Evolutionary conservation across 768 basidiomycete genomes (phyloP).

Genomic region (Dacryopinax spathularia): DNA sequence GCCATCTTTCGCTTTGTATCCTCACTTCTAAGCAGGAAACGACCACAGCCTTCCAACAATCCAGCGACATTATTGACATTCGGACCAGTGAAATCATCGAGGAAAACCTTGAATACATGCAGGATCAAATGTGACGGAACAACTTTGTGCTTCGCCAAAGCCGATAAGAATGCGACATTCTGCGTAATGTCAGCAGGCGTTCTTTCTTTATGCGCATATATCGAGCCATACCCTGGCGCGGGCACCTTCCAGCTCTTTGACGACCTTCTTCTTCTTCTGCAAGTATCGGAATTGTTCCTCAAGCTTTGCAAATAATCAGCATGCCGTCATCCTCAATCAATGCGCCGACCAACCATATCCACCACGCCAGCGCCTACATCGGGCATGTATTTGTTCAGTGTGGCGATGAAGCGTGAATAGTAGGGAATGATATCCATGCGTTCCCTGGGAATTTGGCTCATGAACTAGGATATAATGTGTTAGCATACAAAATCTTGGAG

Average conservation of each 20-base stretch:
- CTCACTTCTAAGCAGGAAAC: slow-evolving; percentile 77
- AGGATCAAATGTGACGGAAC: slow-evolving; percentile 84
- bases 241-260: slow-evolving; percentile 75
- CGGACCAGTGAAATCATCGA: slow-evolving; percentile 84
- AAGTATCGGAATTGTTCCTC: slow-evolving; percentile 95
- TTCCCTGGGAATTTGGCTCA: slow-evolving; percentile 72
- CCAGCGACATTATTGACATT: slow-evolving; percentile 91
- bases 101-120: slow-evolving; percentile 91
- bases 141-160: slow-evolving; percentile 88
- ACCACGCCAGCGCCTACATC: slow-evolving; percentile 79
- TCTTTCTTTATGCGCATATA: not conserved
- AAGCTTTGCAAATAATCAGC: slow-evolving; percentile 37
- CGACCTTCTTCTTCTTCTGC: slow-evolving; percentile 83
- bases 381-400: slow-evolving; percentile 81
- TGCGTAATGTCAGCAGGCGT: slow-evolving; percentile 21
- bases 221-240: slow-evolving; percentile 52
- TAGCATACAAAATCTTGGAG: not conserved
- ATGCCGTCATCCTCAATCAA: not conserved
- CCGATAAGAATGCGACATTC: slow-evolving; percentile 81
- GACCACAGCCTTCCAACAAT: slow-evolving; percentile 83
- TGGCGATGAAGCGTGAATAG: slow-evolving; percentile 81
- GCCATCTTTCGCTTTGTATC: slow-evolving; percentile 75
- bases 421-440: slow-evolving; percentile 84
- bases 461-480: slow-evolving; percentile 36
- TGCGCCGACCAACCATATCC: slow-evolving; percentile 43